Evolutionary conservation across 2,329 filamentous ascomycete species (phyloP), one percentile per base, ranked within the genome.

Genomic region (Phialophora verrucosa): DNA sequence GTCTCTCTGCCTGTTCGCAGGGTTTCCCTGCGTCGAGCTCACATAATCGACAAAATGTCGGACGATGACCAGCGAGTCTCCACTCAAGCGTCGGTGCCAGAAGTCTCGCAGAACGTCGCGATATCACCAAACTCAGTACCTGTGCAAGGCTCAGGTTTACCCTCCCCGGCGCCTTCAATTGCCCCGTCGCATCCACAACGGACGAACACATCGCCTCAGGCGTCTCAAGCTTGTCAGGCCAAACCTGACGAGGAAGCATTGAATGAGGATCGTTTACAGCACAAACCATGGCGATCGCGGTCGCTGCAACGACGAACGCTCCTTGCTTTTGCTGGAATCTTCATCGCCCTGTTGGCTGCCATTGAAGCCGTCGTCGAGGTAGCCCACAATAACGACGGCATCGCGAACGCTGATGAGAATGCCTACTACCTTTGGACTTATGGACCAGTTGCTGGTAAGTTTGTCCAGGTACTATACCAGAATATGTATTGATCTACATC

Each of bases 391-490:
- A 53, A 53, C 49, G 7, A 53, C 12, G 49, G 49, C 20, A 27
- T 53, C 14, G 49, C 49, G 8, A 25, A 53, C 10, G 49, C 27
- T 29, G 49, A 53, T 53, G 49, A 53, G 49, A 12, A 53, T 29
- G 49, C 49, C 14, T 27, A 53, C 27, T 53, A 53, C 14, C 49
- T 53, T n/a, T 53, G 49, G 49, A 53, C 49, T 2, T 53, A 53
- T 53, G 49, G 49, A 14, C 49, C 49, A 2, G 49, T 53, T 53
- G 49, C 49, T 17, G 20, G 49, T 53, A 29, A 12, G 49, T 27
- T 7, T 12, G 20, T 53, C 27, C 2, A 17, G 7, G 38, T n/a
- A 53, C 49, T 23, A 25, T 53, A 27, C 20, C 10, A 25, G 20
- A 25, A 2, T 23, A 53, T 25, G 11, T 25, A 27, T 27, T 53